A percentile compares a stretch with the other conserved stretches of the same genome.
Evolutionary conservation across 345 rosid genomes (phyloP).

Genomic region (Boechera retrofracta): DNA sequence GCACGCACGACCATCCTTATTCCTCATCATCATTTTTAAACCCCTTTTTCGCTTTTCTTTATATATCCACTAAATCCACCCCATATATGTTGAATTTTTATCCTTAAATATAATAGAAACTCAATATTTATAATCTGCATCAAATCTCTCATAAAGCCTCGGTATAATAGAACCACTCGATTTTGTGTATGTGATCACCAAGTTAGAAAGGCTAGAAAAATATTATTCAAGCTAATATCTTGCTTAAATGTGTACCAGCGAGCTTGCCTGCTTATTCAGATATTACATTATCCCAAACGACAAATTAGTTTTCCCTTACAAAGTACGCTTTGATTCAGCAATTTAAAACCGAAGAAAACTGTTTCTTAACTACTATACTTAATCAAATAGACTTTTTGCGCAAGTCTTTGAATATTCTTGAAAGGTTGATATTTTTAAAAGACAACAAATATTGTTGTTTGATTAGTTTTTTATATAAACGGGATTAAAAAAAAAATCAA

Average conservation of each 20-base stretch:
- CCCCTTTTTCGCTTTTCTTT: slow-evolving; percentile 1
- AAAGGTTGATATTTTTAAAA: neutral
- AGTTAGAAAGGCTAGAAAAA: neutral
- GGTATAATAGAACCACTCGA: neutral
- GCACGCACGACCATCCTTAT: slow-evolving; percentile 43
- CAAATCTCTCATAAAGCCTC: no score
- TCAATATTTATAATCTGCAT: neutral
- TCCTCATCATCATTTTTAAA: slow-evolving; percentile 19
- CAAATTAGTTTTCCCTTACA: neutral
- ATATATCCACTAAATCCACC: neutral
- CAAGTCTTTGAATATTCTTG: neutral
- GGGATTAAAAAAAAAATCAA: neutral
- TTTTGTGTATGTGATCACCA: neutral
- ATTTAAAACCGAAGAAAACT: neutral
- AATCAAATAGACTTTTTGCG: neutral
- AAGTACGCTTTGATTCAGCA: neutral
- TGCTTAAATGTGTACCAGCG: neutral
- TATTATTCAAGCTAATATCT: neutral
- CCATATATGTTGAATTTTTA: slow-evolving; percentile 9
- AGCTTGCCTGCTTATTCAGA: neutral
- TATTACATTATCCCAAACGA: neutral
- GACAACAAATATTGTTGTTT: neutral
- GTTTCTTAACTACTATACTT: neutral
- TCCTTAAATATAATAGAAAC: neutral
- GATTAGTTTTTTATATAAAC: neutral